Evolutionary conservation across 164 flowering plant species (phyloP).

Genomic region (Amborella trichopoda): DNA sequence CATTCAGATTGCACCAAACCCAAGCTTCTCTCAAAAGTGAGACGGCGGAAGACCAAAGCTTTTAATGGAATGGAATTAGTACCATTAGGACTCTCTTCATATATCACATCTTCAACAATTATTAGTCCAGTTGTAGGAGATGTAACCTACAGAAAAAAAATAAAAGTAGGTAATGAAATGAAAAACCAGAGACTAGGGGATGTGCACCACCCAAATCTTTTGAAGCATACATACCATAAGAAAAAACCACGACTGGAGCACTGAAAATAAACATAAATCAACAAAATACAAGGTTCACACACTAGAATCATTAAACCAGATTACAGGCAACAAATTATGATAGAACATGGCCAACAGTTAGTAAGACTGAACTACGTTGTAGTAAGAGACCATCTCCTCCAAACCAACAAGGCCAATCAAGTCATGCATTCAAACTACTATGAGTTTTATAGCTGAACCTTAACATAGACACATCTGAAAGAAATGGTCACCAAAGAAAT

Average conservation of each 20-base stretch:
- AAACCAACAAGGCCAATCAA: no score
- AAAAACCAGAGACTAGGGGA: slow-evolving; percentile 4
- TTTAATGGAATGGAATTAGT: slow-evolving; percentile 20
- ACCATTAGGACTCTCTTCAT: slow-evolving; percentile 36
- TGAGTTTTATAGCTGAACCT: no score
- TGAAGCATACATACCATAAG: neutral
- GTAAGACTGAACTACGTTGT: no score
- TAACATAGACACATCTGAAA: no score
- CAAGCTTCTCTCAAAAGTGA: slow-evolving; percentile 64
- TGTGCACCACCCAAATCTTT: no score
- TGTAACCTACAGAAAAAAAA: slow-evolving; percentile 32
- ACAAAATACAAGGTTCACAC: neutral
- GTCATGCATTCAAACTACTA: no score
- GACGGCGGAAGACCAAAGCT: slow-evolving; percentile 64
- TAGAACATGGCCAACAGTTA: no score
- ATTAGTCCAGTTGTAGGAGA: slow-evolving; percentile 71
- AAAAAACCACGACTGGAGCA: neutral
- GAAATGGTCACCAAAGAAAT: no score
- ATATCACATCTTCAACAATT: slow-evolving; percentile 75
- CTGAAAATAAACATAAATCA: neutral
- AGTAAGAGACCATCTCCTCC: no score
- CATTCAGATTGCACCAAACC: slow-evolving; percentile 91
- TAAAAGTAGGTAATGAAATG: neutral
- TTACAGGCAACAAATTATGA: no score
- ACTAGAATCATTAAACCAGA: neutral